A percentile compares a stretch with the other conserved stretches of the same genome.
These are phyloP conservation scores for Anisogramma anomala DNA, from an alignment of 2,329 filamentous ascomycete genomes.

Conservation along the genomic window DNA sequence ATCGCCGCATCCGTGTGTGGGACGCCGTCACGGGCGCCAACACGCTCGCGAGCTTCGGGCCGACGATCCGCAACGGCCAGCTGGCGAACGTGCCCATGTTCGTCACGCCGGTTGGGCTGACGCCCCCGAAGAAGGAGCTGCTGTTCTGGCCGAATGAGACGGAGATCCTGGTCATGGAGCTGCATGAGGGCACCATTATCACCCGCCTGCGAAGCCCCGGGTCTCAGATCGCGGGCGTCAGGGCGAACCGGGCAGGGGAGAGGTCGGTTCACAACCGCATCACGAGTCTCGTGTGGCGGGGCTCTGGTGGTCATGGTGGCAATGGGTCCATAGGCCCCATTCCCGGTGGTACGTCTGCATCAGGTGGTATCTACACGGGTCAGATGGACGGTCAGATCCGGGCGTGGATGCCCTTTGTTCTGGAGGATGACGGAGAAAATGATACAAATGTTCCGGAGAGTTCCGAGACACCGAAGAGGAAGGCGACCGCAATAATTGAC, in stretches of 20 bases:
- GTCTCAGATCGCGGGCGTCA: slow-evolving; percentile 36
- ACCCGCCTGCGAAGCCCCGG: slow-evolving; percentile 58
- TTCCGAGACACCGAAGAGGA: slow-evolving; percentile 47
- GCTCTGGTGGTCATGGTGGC: slow-evolving; percentile 41
- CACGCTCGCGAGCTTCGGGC: slow-evolving; percentile 78
- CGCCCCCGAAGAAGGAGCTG: slow-evolving; percentile 46
- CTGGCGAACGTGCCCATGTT: slow-evolving; percentile 51
- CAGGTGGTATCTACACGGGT: slow-evolving; percentile 59
- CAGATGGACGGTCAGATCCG: slow-evolving; percentile 77
- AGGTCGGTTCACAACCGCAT: slow-evolving; percentile 55
- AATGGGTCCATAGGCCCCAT: slow-evolving; percentile 46
- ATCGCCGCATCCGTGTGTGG: slow-evolving; percentile 80
- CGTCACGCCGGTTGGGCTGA: slow-evolving; percentile 48
- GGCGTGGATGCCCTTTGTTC: slow-evolving; percentile 56
- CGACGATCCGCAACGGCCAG: slow-evolving; percentile 63
- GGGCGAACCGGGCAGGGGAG: slow-evolving; percentile 34
- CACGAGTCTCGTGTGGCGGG: slow-evolving; percentile 63
- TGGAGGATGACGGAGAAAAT: slow-evolving; percentile 30
- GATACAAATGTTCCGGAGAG: slow-evolving; percentile 37
- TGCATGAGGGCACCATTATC: slow-evolving; percentile 64
- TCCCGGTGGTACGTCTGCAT: slow-evolving; percentile 41
- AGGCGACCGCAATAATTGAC: slow-evolving; percentile 68
- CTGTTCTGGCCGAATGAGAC: slow-evolving; percentile 73
- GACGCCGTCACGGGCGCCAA: slow-evolving; percentile 70
- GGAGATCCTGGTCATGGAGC: slow-evolving; percentile 68